A percentile compares a stretch with the other conserved stretches of the same genome.
These are phyloP conservation scores for Penicillium decumbens DNA, from an alignment of 2,329 filamentous ascomycete species.

Conservation along the genomic window DNA sequence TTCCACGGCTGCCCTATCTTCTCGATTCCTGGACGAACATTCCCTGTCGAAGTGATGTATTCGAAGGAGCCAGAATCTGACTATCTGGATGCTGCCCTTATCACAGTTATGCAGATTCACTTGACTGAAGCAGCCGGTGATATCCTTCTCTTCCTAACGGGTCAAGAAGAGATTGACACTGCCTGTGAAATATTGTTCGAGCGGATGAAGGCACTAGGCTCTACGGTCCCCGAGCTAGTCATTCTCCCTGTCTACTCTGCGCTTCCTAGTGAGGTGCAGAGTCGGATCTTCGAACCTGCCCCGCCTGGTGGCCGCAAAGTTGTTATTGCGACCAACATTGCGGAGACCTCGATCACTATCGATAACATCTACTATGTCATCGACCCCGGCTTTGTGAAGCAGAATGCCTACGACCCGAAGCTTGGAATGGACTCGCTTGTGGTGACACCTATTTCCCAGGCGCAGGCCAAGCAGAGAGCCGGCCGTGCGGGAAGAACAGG, in stretches of 20 bases:
- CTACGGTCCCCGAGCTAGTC: conserved; percentile 83
- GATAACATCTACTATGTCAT: conserved; percentile 97
- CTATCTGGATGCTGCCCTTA: conserved; percentile 88
- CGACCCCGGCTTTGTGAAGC: conserved; percentile 95
- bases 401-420: conserved; percentile 95
- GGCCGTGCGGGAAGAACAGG: conserved; percentile 91
- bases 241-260: conserved; percentile 96
- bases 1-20: conserved; percentile 97
- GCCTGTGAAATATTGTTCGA: conserved; percentile 88
- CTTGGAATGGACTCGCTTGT: conserved; percentile 96
- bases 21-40: conserved; percentile 90
- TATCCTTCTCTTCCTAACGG: conserved; percentile 93
- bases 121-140: conserved; percentile 87
- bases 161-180: conserved; percentile 96
- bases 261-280: conserved; percentile 88
- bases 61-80: conserved; percentile 92
- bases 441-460: conserved; percentile 93
- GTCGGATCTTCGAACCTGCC: conserved; percentile 88
- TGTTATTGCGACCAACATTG: conserved; percentile 97
- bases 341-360: conserved; percentile 95
- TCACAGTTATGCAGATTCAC: conserved; percentile 98
- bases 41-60: conserved; percentile 93
- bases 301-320: conserved; percentile 83
- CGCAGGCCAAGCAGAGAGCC: conserved; percentile 89
- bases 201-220: conserved; percentile 90